Conservation (phyloP, 1,284 basidiomycete species). For the Austropuccinia psidii region DNA sequence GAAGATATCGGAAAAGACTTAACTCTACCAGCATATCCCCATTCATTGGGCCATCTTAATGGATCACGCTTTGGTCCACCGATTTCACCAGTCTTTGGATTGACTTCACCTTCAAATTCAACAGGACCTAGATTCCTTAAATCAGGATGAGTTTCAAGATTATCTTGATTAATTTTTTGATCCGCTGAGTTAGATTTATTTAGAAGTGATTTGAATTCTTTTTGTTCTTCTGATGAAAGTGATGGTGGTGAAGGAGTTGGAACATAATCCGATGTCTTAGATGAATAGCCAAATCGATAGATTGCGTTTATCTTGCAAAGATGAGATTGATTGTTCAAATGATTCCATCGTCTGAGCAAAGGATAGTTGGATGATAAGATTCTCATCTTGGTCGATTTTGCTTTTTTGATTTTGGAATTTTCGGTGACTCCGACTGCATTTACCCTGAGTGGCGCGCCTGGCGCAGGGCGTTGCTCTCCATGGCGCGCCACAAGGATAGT, state of each 20-base stretch:
- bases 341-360: too few relatives aligned
- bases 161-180: constrained; percentile 33
- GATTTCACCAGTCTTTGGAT: constrained; percentile 54
- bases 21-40: constrained; percentile 46
- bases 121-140: constrained; percentile 45
- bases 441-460: too few relatives aligned
- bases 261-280: constrained; percentile 39
- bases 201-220: constrained; percentile 48
- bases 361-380: too few relatives aligned
- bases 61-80: constrained; percentile 57
- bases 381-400: too few relatives aligned
- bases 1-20: not conserved
- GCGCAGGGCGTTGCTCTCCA: too few relatives aligned
- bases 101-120: constrained; percentile 54
- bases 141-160: constrained; percentile 46
- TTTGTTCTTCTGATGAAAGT: constrained; percentile 48
- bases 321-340: too few relatives aligned
- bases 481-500: too few relatives aligned
- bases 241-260: constrained; percentile 45
- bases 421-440: too few relatives aligned
- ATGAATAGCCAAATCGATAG: too few relatives aligned
- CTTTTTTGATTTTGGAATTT: too few relatives aligned
- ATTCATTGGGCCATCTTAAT: constrained; percentile 48
- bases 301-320: too few relatives aligned
- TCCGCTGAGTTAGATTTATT: constrained; percentile 42